Conservation (phyloP, 2,329 filamentous ascomycete genomes). For the Trichoderma koningii region DNA sequence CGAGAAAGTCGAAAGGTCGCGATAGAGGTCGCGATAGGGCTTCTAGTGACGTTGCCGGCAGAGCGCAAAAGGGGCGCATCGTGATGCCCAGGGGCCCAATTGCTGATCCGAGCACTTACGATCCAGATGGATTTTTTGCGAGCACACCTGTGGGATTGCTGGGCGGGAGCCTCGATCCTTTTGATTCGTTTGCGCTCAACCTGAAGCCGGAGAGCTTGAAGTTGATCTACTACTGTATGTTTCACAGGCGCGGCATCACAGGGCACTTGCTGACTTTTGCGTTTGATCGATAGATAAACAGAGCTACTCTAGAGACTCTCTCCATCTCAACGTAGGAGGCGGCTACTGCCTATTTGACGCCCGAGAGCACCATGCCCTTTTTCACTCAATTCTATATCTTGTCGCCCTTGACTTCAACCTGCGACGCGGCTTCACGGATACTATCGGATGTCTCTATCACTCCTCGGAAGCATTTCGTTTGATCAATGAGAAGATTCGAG, state of each 20-base stretch:
- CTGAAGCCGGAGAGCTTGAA: constrained; percentile 9
- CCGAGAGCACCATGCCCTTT: constrained; percentile 6
- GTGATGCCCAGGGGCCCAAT: background rate
- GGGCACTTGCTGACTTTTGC: background rate
- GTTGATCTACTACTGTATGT: constrained; percentile 19
- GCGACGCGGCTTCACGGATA: constrained; percentile 2
- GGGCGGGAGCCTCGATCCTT: constrained; percentile 11
- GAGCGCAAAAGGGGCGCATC: constrained; percentile 3
- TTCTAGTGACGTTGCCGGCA: background rate
- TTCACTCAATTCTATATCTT: constrained; percentile 17
- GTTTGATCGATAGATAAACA: background rate
- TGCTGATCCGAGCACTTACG: background rate
- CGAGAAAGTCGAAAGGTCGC: background rate
- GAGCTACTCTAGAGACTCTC: constrained; percentile 8
- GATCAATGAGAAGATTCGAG: constrained; percentile 9
- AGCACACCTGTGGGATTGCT: background rate
- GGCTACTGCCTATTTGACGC: constrained; percentile 11
- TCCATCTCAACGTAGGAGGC: constrained; percentile 15
- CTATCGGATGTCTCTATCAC: constrained; percentile 12
- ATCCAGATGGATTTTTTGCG: background rate
- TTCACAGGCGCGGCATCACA: background rate
- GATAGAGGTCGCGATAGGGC: background rate
- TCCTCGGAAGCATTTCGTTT: constrained; percentile 19
- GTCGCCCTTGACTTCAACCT: constrained; percentile 19
- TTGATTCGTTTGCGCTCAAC: background rate